Conservation (phyloP, 2,329 filamentous ascomycete species). For the Epichloe elymi region DNA sequence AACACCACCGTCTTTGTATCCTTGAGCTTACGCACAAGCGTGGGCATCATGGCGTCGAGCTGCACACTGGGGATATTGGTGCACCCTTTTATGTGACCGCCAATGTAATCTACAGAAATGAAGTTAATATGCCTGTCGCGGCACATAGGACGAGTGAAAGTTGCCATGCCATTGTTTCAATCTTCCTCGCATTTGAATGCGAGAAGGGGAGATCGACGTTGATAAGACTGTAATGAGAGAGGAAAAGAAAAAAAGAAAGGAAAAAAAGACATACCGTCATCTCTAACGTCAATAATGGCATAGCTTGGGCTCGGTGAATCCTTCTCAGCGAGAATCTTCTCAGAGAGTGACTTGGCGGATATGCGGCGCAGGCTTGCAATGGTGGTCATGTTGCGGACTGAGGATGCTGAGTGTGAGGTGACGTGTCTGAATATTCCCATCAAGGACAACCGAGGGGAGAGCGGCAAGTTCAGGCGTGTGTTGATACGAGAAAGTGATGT, state of each 20-base stretch:
- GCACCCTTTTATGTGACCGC: conserved; percentile 73
- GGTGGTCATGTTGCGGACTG: conserved; percentile 29
- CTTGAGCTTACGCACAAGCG: conserved; percentile 64
- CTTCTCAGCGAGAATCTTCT: conserved; percentile 42
- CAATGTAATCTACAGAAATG: conserved; percentile 57
- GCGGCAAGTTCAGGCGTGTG: neutral
- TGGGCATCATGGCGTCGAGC: conserved; percentile 65
- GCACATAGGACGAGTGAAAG: too few relatives aligned
- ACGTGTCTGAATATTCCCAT: neutral
- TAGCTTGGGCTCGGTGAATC: conserved; percentile 32
- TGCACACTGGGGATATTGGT: conserved; percentile 61
- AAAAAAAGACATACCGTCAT: conserved; percentile 44
- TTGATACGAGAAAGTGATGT: neutral
- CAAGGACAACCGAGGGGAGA: neutral
- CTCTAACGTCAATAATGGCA: conserved; percentile 80
- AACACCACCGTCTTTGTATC: conserved; percentile 80
- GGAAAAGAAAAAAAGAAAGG: neutral
- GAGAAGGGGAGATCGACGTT: too few relatives aligned
- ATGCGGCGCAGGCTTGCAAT: conserved; percentile 55
- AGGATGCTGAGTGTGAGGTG: neutral
- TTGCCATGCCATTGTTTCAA: too few relatives aligned
- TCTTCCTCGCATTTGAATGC: too few relatives aligned
- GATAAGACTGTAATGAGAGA: neutral
- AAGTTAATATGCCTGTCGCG: neutral
- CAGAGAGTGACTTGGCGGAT: conserved; percentile 53